Evolutionary conservation across 768 basidiomycete genomes (phyloP), one percentile per base, ranked within the genome.

Genomic region (Pisolithus albus): DNA sequence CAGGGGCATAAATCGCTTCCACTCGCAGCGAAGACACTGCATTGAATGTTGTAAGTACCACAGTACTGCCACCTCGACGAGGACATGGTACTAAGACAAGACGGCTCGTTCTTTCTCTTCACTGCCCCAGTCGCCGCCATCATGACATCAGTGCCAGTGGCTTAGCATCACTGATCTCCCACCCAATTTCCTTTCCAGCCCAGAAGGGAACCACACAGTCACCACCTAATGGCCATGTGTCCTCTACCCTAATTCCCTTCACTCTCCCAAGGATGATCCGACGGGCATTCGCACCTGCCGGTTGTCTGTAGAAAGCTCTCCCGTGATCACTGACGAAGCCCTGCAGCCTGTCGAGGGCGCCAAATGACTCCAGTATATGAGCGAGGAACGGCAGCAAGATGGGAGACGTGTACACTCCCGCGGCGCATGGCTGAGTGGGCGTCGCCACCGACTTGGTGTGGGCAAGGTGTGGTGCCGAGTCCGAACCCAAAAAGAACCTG

Each of bases 401-500:
- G 5, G 93, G 88, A 4, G 89, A 91, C 1, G 96, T 98, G 68
- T 98, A 98, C 48, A 98, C 83, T 1, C 96, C 96, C 9, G 96
- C 96, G 1, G 96, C 94, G 68, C 96, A 99, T 16, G 82, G 74
- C 30, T 82, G 76, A 18, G 70, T 70, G 7, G 88, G 85, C 5
- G 83, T 79, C 54, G 88, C 80, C 16, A 79, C 82, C 4, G 86
- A 78, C 68, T 92, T 86, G 49, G 76, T 72, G 26, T 73, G 64
- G 28, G 77, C 76, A 5, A 88, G 84, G 68, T 99, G 96, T 38
- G 96, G 96, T 1, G 96, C 96, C 26, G 89, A 92, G 70, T 99
- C 96, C 16, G 91, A 94, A 18, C 96, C 96, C 50, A 99, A 76
- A 80, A 99, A 99, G 71, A 99, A 99, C 45, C 89, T 84, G 4